A percentile compares a stretch with the other conserved stretches of the same genome.
phyloP scores from a whole-genome alignment of 73 alveolate species.

The Paramecium primaurelia region DNA sequence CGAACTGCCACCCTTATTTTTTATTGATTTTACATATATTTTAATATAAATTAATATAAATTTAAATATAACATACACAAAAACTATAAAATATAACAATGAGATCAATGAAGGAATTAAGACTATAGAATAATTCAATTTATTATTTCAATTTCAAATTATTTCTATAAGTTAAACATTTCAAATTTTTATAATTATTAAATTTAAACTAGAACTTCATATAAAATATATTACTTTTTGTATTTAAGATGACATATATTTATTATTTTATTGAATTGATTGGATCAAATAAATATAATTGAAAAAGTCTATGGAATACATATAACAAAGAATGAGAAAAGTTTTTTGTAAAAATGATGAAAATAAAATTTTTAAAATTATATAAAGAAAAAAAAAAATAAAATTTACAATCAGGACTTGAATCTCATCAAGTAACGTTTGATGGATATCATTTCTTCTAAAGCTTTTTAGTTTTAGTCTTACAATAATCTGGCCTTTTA shows the following conservation, averaged over 20 bases:
- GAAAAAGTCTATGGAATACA: neutral
- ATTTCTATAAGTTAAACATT: neutral
- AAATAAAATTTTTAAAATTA: neutral
- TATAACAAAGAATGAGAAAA: neutral
- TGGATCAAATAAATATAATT: neutral
- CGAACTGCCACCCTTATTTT: conserved; percentile 72
- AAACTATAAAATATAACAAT: neutral
- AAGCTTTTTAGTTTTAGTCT: neutral
- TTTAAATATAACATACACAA: neutral
- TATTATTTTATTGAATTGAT: neutral
- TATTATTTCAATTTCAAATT: neutral
- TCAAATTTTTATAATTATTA: neutral
- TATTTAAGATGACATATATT: neutral
- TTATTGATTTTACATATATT: neutral
- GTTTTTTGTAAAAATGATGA: neutral
- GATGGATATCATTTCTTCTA: neutral
- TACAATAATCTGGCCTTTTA: neutral
- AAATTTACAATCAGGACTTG: neutral
- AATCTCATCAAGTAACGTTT: neutral
- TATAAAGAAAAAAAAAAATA: neutral
- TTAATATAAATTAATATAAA: neutral
- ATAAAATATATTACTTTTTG: too few species aligned
- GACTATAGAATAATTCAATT: neutral
- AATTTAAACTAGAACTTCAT: neutral
- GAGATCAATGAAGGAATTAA: neutral